Evolutionary conservation across 306 rosid species (phyloP), one percentile per base, ranked within the genome.

Genomic region (Medicago lupulina): DNA sequence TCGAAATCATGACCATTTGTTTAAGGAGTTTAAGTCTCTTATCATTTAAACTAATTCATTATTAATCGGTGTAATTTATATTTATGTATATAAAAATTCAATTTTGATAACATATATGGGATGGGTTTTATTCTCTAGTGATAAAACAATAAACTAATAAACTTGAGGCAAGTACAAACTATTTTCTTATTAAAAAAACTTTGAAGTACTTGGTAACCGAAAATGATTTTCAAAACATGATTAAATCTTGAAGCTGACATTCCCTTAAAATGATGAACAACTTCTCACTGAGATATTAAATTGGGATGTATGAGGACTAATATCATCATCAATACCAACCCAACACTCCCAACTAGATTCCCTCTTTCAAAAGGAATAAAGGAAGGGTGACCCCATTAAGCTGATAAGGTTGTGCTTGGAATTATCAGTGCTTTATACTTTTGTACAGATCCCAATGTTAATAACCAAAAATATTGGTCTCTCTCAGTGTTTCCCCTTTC

Each of bases 401-500:
- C 76, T 40, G 36, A 82, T 65, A 74, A 73, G 70, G 66, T 51
- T 70, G 53, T 21, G 49, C 76, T 77, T 73, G 55, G 67, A 71
- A 77, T 18, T 70, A 76, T 54, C 44, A 16, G 67, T 67, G 77
- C 74, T 25, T 43, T 18, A 72, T 70, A 68, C 85, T 54, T 77
- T 65, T 70, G 41, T 85, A 36, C 87, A 50, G 70, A 89, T 86
- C 90, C 87, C 90, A 0, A 85, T 76, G 15, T 76, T 41, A 76
- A 70, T 39, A 66, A 71, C 65, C 66, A 14, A 84, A 72, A 25
- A 82, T 70, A 11, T 6, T 75, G 55, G 71, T 75, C 79, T 71
- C 76, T 59, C 39, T 11, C 18, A 38, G 16, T 38, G 60, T 76
- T 44, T 44, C 16, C 21, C 49, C 83, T 79, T 86, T 86, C 85